Evolutionary conservation across 768 basidiomycete species (phyloP).

Genomic region (Mycena albidolilacea): DNA sequence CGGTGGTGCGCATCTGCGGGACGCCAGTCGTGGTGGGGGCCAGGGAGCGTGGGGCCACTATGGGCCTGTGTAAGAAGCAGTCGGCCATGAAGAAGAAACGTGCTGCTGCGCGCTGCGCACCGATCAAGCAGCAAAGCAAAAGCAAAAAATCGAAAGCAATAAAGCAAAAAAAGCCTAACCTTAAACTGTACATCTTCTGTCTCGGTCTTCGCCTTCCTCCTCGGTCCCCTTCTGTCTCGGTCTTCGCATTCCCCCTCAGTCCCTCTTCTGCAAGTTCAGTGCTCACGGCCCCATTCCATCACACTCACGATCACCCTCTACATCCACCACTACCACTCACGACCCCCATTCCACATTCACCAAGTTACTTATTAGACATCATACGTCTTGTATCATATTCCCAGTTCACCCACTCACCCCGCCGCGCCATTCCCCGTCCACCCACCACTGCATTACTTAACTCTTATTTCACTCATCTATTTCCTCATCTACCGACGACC

Average conservation of each 20-base stretch:
- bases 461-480: not conserved
- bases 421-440: conserved; percentile 16
- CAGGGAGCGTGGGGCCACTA: conserved; percentile 44
- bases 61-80: conserved; percentile 31
- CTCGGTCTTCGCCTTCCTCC: not conserved
- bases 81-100: not conserved
- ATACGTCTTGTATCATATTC: conserved; percentile 43
- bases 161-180: conserved; percentile 18
- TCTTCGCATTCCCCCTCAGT: conserved; percentile 22
- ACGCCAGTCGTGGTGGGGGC: conserved; percentile 46
- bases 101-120: conserved; percentile 7
- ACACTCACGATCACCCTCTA: too few relatives aligned
- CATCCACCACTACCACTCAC: not conserved
- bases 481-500: too few relatives aligned
- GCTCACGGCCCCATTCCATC: conserved; percentile 4
- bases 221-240: not conserved
- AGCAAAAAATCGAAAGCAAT: not conserved
- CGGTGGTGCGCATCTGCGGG: conserved; percentile 43
- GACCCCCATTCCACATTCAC: conserved; percentile 33
- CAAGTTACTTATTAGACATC: conserved; percentile 50
- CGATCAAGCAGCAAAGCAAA: not conserved
- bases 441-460: conserved; percentile 32
- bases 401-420: conserved; percentile 29
- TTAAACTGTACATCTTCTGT: conserved; percentile 36
- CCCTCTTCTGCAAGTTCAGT: conserved; percentile 18